Base-by-base conservation (phyloP, 108 stramenopile species). In the Cyclotella baltica region DNA sequence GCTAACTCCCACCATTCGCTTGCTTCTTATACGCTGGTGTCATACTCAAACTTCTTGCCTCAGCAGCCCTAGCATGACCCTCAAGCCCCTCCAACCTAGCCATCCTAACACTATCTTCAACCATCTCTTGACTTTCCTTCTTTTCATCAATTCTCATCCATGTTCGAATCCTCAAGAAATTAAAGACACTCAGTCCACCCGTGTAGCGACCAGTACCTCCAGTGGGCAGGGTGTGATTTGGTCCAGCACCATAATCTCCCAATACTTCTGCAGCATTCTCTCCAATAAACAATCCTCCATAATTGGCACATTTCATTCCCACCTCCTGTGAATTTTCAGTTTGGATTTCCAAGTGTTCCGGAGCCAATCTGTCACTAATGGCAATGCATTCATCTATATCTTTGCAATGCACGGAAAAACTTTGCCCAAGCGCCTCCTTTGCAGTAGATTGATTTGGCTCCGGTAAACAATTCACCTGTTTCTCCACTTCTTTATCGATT, bases 231-330 rank as follows among this genome's bases (percentile, higher is more conserved):
- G 98, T 98, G 83, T 99, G 99, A 88, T 99, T 99, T 8, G 99
- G 99, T 30, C 99, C 99, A 11, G 97, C 98, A 28, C 98, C 99
- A 73, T 99, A 99, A 84, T 99, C 99, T 52, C 99, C 99, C 47
- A 99, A 73, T 8, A 99, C 99, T 87, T 99, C 99, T 18, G 99
- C 98, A 2, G 98, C 94, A 68, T 96, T 80, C 22, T 84, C 76
- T 9, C 99, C 99, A 62, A 99, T 86, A 74, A 99, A 99, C 55
- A 98, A 79, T 8, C 97, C 98, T 23, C 99, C 99, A 77, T 98
- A 99, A 77, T 96, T 96, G 13, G 70, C 76, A 72, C 96, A 97
- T 15, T 70, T 62, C 31, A 86, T 52, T 15, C 87, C 95, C 23
- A 96, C 90, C 18, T 76, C 87, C 78, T 87, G 76, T 8, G 92